phyloP scores from a whole-genome alignment of 2,329 filamentous ascomycete genomes.

The Monosporascus sp. region DNA sequence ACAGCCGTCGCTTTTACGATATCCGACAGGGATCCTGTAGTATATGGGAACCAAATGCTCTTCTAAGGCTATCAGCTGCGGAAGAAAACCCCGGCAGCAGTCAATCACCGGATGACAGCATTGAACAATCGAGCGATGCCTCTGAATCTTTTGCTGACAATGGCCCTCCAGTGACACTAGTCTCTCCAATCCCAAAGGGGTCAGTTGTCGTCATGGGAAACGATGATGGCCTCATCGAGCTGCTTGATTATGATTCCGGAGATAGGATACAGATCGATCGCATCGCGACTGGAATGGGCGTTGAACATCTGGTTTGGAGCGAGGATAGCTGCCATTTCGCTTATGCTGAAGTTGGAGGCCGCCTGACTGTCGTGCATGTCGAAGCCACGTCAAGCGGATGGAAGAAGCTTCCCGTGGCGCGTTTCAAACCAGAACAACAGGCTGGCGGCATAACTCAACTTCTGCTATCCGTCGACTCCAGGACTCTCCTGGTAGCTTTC shows the following conservation, averaged over 20 bases:
- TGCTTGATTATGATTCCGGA: constrained; percentile 1
- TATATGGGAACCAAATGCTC: background rate
- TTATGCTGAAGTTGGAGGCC: constrained; percentile 1
- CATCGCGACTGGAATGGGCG: background rate
- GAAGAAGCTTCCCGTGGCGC: background rate
- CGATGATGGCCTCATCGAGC: background rate
- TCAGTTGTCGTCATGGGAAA: background rate
- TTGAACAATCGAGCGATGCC: background rate
- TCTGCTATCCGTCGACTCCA: background rate
- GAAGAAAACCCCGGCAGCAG: background rate
- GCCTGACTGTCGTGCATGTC: background rate
- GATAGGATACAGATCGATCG: background rate
- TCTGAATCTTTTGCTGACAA: background rate
- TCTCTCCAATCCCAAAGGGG: background rate
- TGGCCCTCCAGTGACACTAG: background rate
- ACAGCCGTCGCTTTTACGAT: background rate
- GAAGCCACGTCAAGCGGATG: constrained; percentile 2
- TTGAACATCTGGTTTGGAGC: constrained; percentile 2
- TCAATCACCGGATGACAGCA: background rate
- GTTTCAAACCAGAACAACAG: background rate
- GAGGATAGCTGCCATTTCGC: background rate
- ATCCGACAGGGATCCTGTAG: background rate
- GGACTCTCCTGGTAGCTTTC: background rate
- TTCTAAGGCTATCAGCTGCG: background rate
- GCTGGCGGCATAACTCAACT: background rate